Evolutionary conservation across 1,284 basidiomycete species (phyloP).

Genomic region (Melampsora larici-populina): DNA sequence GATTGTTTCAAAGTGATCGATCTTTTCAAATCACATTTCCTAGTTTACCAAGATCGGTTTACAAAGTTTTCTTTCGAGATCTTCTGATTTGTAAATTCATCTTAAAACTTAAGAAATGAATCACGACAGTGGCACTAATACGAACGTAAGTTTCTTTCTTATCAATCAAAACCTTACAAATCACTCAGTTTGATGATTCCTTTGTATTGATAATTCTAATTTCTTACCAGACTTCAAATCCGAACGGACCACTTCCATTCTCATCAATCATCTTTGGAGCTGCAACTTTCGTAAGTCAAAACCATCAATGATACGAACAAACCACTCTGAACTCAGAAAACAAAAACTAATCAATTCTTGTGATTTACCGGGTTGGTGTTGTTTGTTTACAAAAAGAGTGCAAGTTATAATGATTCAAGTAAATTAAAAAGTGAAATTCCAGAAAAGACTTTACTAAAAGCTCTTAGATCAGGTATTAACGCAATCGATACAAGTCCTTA

Average conservation of each 20-base stretch:
- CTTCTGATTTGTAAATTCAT: no score
- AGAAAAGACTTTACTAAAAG: slow-evolving; percentile 68
- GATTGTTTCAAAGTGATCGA: no score
- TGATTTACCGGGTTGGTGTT: neutral
- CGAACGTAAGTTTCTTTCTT: no score
- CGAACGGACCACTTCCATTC: slow-evolving; percentile 49
- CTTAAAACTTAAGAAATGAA: no score
- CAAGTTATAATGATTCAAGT: slow-evolving; percentile 68
- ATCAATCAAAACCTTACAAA: no score
- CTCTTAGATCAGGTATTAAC: slow-evolving; percentile 70
- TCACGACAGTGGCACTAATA: no score
- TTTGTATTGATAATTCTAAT: no score
- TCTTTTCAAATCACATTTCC: no score
- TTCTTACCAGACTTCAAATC: slow-evolving; percentile 46
- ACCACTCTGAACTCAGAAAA: neutral
- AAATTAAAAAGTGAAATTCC: slow-evolving; percentile 64
- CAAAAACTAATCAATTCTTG: no score
- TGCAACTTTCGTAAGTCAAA: slow-evolving; percentile 63
- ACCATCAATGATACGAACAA: neutral
- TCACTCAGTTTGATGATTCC: no score
- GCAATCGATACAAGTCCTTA: slow-evolving; percentile 80
- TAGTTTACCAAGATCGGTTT: no score
- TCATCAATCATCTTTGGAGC: slow-evolving; percentile 66
- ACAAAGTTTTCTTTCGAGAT: no score
- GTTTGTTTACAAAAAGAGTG: slow-evolving; percentile 56